Base-by-base conservation (phyloP, 495 filamentous ascomycete species). In the Penicillium bovifimosum region DNA sequence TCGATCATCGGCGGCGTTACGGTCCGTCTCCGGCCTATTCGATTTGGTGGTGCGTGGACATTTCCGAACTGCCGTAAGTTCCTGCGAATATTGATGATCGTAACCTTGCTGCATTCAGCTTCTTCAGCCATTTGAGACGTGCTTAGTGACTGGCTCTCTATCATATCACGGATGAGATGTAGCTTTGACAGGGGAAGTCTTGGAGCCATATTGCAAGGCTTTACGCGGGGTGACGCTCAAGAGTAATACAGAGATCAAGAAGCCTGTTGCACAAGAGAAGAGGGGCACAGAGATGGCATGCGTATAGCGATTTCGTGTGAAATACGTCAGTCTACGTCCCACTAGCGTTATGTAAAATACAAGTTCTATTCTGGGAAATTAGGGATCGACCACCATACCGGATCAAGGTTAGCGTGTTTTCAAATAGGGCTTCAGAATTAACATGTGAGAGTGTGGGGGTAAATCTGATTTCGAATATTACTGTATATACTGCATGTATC, bases 91-190 rank as follows among this genome's bases (percentile, higher is more conserved):
- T 39, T 53, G 0, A 40, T 40, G 27, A 45, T 33, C 9, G 50
- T 38, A 29, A 31, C 20, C 10, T 36, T 36, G 38, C 45, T 53
- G n/a, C 49, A 52, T 3, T 35, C 49, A 57, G 49, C 54, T 13
- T 26, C 48, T 52, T 57, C 49, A 0, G 54, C 54, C 35, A 53
- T 52, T 32, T 43, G 9, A 9, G 31, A 38, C 0, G 54, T 57
- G 11, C 49, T 52, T n/a, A 52, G 42, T n/a, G 54, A 52, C 43
- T 18, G 27, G 29, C 48, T 56, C 16, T 20, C 13, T 13, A 57
- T 57, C 42, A 57, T 57, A 34, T 36, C 34, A 1, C 9, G 34
- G 13, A 36, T 36, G 34, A 36, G 34, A 36, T 36, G 34, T 1
- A 36, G 34, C 34, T 36, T 36, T 1, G 34, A 36, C 2, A 13